Conservation (phyloP, 306 rosid species). For the Hippophae tibetana region DNA sequence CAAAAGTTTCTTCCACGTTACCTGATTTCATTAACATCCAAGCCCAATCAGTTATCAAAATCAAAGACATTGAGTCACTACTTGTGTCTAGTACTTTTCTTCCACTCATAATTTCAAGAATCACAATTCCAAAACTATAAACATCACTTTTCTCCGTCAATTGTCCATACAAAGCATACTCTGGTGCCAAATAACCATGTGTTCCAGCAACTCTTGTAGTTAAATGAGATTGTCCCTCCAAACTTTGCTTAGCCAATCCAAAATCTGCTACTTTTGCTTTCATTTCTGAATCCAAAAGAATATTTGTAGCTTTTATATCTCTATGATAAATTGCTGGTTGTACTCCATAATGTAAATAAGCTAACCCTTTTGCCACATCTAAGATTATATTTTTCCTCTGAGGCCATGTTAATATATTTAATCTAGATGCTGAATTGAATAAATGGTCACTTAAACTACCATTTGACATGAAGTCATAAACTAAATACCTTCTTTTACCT, state of each 20-base stretch:
- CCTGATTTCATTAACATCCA: conserved; percentile 55
- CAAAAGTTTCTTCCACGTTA: conserved; percentile 38
- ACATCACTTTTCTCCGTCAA: conserved; percentile 70
- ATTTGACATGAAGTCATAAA: conserved; percentile 70
- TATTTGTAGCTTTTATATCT: conserved; percentile 63
- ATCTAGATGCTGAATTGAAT: conserved; percentile 15
- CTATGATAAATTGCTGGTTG: conserved; percentile 76
- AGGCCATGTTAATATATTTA: conserved; percentile 51
- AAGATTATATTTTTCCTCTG: conserved; percentile 60
- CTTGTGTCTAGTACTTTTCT: conserved; percentile 55
- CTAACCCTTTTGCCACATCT: conserved; percentile 78
- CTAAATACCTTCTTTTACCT: conserved; percentile 61
- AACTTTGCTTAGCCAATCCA: conserved; percentile 59
- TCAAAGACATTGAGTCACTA: conserved; percentile 25
- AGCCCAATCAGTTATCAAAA: conserved; percentile 78
- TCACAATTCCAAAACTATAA: conserved; percentile 70
- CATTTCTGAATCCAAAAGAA: conserved; percentile 60
- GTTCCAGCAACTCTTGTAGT: conserved; percentile 83
- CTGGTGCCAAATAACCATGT: conserved; percentile 73
- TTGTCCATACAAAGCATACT: conserved; percentile 72
- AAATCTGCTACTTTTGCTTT: conserved; percentile 68
- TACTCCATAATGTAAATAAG: conserved; percentile 62
- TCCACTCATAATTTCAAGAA: conserved; percentile 75
- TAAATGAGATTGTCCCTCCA: conserved; percentile 55
- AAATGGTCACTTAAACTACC: conserved; percentile 51